Conservation (phyloP, 345 rosid species). For the Populus alba region DNA sequence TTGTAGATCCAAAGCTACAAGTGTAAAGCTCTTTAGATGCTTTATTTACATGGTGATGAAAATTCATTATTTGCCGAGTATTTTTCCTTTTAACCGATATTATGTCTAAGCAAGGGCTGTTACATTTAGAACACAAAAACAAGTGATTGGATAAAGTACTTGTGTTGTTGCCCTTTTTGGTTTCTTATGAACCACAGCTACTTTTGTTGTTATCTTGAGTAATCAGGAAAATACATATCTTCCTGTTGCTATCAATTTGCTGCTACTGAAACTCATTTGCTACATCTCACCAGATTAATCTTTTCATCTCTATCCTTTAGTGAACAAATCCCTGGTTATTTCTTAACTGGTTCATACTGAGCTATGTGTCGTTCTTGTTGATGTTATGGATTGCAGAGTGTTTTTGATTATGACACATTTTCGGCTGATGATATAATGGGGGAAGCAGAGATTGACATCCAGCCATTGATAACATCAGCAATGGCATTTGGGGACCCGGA, state of each 20-base stretch:
- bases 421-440: conserved; percentile 99
- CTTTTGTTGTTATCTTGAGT: neutral
- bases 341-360: neutral
- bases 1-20: neutral
- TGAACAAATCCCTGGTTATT: neutral
- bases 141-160: neutral
- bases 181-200: neutral
- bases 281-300: neutral
- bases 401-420: conserved; percentile 80
- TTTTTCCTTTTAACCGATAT: neutral
- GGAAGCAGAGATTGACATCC: conserved; percentile 90
- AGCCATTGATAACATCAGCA: conserved; percentile 87
- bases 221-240: neutral
- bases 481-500: conserved; percentile 88
- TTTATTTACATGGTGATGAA: neutral
- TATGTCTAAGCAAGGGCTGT: neutral
- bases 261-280: neutral
- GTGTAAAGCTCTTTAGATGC: neutral
- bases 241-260: neutral
- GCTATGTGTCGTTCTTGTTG: neutral
- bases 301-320: neutral
- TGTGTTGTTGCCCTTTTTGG: neutral
- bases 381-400: conserved; percentile 49
- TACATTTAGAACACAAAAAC: too few relatives aligned
- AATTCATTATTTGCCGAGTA: neutral